Evolutionary conservation across 2,329 filamentous ascomycete genomes (phyloP).

Genomic region (Botrytis galanthina): DNA sequence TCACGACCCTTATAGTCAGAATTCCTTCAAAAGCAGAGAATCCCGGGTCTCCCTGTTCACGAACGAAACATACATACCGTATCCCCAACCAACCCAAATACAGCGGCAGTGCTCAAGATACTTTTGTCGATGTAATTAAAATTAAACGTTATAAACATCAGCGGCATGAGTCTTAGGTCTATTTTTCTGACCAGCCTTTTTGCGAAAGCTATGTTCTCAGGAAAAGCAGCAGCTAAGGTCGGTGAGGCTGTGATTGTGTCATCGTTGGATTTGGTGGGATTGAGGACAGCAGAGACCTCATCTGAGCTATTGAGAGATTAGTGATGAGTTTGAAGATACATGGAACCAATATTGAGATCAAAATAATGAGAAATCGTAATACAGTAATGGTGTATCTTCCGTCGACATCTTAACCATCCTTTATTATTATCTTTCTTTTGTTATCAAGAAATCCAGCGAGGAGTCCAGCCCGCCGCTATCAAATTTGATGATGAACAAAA

Average conservation of each 20-base stretch:
- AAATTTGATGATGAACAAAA: not conserved
- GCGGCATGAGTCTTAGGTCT: slow-evolving; percentile 51
- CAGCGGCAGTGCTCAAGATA: slow-evolving; percentile 43
- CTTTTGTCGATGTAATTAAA: slow-evolving; percentile 48
- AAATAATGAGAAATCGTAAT: too few species aligned
- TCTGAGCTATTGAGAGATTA: not conserved
- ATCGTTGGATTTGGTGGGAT: not conserved
- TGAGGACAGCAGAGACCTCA: not conserved
- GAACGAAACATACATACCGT: slow-evolving; percentile 29
- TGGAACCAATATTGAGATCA: too few species aligned
- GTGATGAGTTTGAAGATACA: not conserved
- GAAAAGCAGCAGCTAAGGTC: not conserved
- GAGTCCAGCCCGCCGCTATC: not conserved
- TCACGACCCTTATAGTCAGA: not conserved
- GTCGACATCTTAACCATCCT: not conserved
- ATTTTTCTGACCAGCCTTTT: slow-evolving; percentile 49
- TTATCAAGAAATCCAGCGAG: not conserved
- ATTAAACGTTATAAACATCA: slow-evolving; percentile 55
- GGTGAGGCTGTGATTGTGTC: not conserved
- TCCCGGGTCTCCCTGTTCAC: rapidly evolving
- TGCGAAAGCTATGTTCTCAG: not conserved
- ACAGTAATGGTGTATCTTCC: not conserved
- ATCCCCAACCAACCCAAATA: slow-evolving; percentile 48
- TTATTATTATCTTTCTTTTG: not conserved
- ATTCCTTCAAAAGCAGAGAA: not conserved